phyloP scores from a whole-genome alignment of 805 yeast genomes.

The Ogataea paraovalis region DNA sequence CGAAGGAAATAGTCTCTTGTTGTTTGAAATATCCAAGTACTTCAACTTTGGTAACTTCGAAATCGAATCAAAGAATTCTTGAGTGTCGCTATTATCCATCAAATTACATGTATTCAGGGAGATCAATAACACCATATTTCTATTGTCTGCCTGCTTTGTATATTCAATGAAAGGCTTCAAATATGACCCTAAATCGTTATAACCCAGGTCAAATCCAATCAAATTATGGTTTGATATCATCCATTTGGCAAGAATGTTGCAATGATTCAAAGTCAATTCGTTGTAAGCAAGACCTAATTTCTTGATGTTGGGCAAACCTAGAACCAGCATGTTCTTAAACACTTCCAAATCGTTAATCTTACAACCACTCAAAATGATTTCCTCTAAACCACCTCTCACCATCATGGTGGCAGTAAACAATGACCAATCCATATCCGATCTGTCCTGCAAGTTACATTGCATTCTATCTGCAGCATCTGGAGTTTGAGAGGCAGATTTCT shows the following conservation, averaged over 20 bases:
- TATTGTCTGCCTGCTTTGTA: constrained; percentile 10
- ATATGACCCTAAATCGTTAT: constrained; percentile 56
- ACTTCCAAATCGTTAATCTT: constrained; percentile 51
- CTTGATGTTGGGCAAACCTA: constrained; percentile 54
- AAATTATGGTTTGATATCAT: constrained; percentile 40
- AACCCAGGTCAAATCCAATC: constrained; percentile 79
- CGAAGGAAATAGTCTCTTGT: constrained; percentile 63
- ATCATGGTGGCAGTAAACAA: constrained; percentile 65
- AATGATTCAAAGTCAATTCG: constrained; percentile 57
- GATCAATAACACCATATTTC: constrained; percentile 39
- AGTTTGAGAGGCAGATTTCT: constrained; percentile 14
- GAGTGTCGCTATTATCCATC: constrained; percentile 46
- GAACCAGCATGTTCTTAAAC: constrained; percentile 51
- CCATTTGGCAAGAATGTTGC: constrained; percentile 58
- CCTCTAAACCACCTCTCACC: constrained; percentile 73
- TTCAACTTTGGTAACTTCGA: constrained; percentile 55
- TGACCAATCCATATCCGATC: constrained; percentile 83
- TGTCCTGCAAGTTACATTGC: constrained; percentile 46
- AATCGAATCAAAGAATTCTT: constrained; percentile 44
- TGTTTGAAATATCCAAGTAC: constrained; percentile 72
- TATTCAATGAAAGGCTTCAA: constrained; percentile 37
- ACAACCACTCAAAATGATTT: constrained; percentile 75
- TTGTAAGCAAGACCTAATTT: constrained; percentile 78
- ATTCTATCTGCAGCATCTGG: constrained; percentile 33
- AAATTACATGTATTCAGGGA: constrained; percentile 66